Base-by-base conservation (phyloP, 805 yeast genomes). In the Wickerhamomyces queroliae region DNA sequence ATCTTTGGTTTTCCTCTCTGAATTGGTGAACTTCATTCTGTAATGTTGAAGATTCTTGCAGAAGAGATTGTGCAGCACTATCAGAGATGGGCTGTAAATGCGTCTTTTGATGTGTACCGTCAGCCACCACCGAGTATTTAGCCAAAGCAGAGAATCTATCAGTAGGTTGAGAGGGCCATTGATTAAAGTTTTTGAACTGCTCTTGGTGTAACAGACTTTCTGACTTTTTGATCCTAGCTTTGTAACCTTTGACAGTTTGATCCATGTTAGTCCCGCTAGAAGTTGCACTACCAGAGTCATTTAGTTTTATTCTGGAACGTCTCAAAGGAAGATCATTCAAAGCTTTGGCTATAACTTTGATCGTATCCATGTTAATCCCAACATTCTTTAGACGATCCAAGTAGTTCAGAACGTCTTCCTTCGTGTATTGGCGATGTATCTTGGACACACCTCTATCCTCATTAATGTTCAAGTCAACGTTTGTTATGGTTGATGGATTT, bases 171-270 rank as follows among this genome's bases (percentile, higher is more conserved):
- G 72, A 52, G 3, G 68, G 69, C 71, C 72, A 67, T 36, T 59
- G 62, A 24, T 68, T 69, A 28, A 78, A 64, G 37, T 77, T 74
- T 34, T 72, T 71, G 52, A 72, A 78, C 46, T 76, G 86, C 39
- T 78, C 83, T 45, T 84, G 87, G 55, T 88, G 93, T 13, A 89
- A 62, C 28, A 88, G 60, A 39, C 76, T 81, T 49, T 89, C 96
- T 38, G 91, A 69, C 48, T 83, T 83, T 45, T 76, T 77, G 30
- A 91, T 85, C 38, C 95, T 66, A 10, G 75, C 60, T 55, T 82
- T 82, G 46, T 88, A 81, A 0, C 85, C 86, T 46, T 70, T 70
- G 10, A 83, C 63, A 11, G 72, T 52, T 32, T 70, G 77, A 4
- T 62, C 35, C 1, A 45, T 28, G 3, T 38, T 35, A 3, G 16